Conservation (phyloP, 1,139 yeast species). For the Sugiyamaella castrensis region DNA sequence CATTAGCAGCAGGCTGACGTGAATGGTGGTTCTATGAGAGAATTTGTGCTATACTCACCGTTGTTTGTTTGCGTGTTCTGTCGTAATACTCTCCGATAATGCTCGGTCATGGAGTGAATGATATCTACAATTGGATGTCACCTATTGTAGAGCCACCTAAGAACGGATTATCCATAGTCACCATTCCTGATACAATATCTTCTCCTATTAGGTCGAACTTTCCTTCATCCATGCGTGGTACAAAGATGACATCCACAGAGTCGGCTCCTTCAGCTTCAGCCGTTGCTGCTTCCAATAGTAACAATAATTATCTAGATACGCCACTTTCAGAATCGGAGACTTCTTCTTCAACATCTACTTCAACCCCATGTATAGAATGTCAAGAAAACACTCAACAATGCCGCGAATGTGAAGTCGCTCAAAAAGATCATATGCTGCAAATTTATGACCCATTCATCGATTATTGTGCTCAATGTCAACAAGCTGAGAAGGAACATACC, state of each 20-base stretch:
- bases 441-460: constrained; percentile 16
- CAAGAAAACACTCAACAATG: constrained; percentile 2
- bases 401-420: constrained; percentile 15
- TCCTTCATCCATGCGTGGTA: too few relatives aligned
- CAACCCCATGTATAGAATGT: constrained; percentile 5
- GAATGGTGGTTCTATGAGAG: too few relatives aligned
- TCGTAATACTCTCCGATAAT: neutral
- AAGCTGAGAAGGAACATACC: constrained; percentile 22
- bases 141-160: constrained; percentile 4
- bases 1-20: too few relatives aligned
- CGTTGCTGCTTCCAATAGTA: too few relatives aligned
- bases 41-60: too few relatives aligned
- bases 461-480: constrained; percentile 22
- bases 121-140: constrained; percentile 12
- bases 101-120: constrained; percentile 3
- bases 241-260: too few relatives aligned
- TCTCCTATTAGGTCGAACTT: too few relatives aligned
- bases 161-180: too few relatives aligned
- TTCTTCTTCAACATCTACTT: neutral
- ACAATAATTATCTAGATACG: neutral
- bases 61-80: too few relatives aligned
- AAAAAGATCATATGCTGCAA: constrained; percentile 14
- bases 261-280: too few relatives aligned
- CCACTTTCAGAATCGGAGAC: constrained; percentile 6
- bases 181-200: too few relatives aligned